Evolutionary conservation across 345 rosid species (phyloP).

Genomic region (Rhodamnia rubescens): DNA sequence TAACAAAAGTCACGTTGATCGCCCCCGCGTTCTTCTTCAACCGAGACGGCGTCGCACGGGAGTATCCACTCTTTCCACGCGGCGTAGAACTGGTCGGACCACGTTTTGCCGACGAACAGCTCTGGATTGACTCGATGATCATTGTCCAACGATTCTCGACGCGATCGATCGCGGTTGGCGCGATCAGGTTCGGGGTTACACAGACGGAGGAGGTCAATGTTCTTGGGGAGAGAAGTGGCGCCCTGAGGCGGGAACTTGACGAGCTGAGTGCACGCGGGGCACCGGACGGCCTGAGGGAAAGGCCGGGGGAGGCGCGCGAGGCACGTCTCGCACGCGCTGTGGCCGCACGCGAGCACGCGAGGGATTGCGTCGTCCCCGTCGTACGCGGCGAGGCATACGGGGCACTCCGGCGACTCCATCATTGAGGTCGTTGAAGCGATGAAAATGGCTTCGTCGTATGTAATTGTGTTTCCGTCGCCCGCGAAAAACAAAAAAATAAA

Average conservation of each 20-base stretch:
- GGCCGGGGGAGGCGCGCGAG: conserved; percentile 50
- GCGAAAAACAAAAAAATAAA: not conserved
- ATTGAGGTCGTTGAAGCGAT: not conserved
- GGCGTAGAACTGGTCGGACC: conserved; percentile 60
- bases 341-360: conserved; percentile 81
- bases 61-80: conserved; percentile 58
- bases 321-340: conserved; percentile 70
- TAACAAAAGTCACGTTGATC: conserved; percentile 1
- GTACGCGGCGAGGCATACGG: conserved; percentile 70
- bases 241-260: conserved; percentile 69
- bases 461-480: not conserved
- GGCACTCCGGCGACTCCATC: conserved; percentile 72
- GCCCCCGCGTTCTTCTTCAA: conserved; percentile 4
- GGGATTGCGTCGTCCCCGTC: conserved; percentile 50
- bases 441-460: not conserved
- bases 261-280: conserved; percentile 81
- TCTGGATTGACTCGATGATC: not conserved
- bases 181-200: conserved; percentile 4
- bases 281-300: conserved; percentile 56
- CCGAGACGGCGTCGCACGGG: conserved; percentile 23
- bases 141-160: not conserved
- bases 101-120: conserved; percentile 31
- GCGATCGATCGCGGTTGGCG: not conserved
- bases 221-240: conserved; percentile 70
- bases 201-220: conserved; percentile 68